phyloP scores from a whole-genome alignment of 2,329 filamentous ascomycete species.

The Madurella fahalii region DNA sequence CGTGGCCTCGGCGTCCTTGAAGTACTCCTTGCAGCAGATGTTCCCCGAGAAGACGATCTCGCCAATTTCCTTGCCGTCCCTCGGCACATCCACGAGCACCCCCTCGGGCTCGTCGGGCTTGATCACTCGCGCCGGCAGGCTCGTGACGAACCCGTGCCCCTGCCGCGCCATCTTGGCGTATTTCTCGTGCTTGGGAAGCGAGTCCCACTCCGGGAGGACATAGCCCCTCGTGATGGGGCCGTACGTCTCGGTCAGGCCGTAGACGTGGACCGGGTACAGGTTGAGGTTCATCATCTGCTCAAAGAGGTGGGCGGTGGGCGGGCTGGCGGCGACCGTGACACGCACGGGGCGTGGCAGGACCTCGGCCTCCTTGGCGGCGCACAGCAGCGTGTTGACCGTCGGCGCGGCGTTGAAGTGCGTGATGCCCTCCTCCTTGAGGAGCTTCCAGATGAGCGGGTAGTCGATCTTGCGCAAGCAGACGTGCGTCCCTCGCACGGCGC shows the following conservation, averaged over 20 bases:
- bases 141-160: slow-evolving; percentile 85
- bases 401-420: slow-evolving; percentile 96
- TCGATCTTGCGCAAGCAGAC: slow-evolving; percentile 94
- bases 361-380: slow-evolving; percentile 71
- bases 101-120: slow-evolving; percentile 70
- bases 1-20: slow-evolving; percentile 83
- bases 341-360: slow-evolving; percentile 65
- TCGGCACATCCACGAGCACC: slow-evolving; percentile 52
- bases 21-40: slow-evolving; percentile 88
- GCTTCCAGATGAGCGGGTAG: slow-evolving; percentile 85
- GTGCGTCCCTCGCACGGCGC: slow-evolving; percentile 87
- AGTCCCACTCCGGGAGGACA: slow-evolving; percentile 78
- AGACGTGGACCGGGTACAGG: slow-evolving; percentile 86
- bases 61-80: slow-evolving; percentile 47
- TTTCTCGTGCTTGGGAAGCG: slow-evolving; percentile 66
- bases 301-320: slow-evolving; percentile 85
- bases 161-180: slow-evolving; percentile 90
- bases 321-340: slow-evolving; percentile 89
- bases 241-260: slow-evolving; percentile 85
- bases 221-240: slow-evolving; percentile 96
- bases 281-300: slow-evolving; percentile 83
- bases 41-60: slow-evolving; percentile 77
- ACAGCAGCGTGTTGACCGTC: slow-evolving; percentile 92
- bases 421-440: slow-evolving; percentile 80
- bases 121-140: slow-evolving; percentile 74